These are phyloP conservation scores for Coemansia sp. DNA, from an alignment of 192 early-diverging fungal genomes.

Conservation along the genomic window DNA sequence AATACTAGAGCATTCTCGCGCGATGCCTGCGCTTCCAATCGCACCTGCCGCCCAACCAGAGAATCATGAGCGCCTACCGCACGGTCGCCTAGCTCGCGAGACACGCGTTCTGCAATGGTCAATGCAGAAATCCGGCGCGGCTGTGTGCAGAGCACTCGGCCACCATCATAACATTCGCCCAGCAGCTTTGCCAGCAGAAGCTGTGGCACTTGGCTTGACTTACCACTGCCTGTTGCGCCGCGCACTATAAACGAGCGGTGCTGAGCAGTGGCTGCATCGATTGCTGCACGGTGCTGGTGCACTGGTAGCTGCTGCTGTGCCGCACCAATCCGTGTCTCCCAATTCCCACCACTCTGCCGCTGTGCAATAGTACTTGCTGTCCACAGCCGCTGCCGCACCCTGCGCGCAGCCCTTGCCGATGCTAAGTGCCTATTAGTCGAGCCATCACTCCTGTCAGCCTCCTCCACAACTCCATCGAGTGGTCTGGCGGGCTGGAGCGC, in stretches of 20 bases:
- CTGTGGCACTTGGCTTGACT: constrained; percentile 80
- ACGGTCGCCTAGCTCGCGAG: constrained; percentile 56
- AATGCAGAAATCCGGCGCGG: constrained; percentile 78
- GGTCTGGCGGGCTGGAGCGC: neutral
- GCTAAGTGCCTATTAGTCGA: neutral
- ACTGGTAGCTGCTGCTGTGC: constrained; percentile 22
- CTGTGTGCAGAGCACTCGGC: constrained; percentile 79
- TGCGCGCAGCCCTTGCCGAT: neutral
- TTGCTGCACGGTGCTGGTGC: constrained; percentile 3
- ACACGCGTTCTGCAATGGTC: constrained; percentile 60
- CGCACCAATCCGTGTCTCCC: constrained; percentile 5
- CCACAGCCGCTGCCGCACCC: constrained; percentile 9
- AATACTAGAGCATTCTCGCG: constrained; percentile 62
- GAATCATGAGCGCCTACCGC: constrained; percentile 7
- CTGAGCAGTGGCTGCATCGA: constrained; percentile 1
- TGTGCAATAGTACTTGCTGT: neutral
- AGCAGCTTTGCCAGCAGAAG: constrained; percentile 71
- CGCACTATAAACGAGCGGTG: constrained; percentile 34
- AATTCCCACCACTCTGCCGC: neutral
- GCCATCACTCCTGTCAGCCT: neutral
- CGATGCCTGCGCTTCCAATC: constrained; percentile 58
- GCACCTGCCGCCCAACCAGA: constrained; percentile 58
- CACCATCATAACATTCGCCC: constrained; percentile 31
- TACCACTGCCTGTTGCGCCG: constrained; percentile 52
- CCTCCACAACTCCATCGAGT: neutral